Conservation (phyloP, 306 rosid species). For the Trifolium dubium region DNA sequence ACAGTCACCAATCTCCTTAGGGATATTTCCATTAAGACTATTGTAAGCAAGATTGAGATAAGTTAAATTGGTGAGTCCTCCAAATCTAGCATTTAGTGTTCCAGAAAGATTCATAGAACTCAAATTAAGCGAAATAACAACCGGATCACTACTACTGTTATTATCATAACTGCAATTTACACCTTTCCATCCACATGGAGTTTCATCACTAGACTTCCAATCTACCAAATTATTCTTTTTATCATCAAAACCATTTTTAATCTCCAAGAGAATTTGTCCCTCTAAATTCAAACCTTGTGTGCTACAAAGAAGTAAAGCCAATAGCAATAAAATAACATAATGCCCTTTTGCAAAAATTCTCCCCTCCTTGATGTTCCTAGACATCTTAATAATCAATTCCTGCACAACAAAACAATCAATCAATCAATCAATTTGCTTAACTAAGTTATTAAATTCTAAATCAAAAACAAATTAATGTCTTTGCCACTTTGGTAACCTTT, state of each 20-base stretch:
- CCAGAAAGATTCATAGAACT: constrained; percentile 73
- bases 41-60: constrained; percentile 68
- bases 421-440: constrained; percentile 24
- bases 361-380: constrained; percentile 46
- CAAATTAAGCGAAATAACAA: constrained; percentile 65
- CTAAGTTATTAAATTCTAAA: neutral
- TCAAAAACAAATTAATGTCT: neutral
- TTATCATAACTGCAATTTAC: constrained; percentile 60
- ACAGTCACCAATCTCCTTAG: constrained; percentile 79
- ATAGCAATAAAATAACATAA: constrained; percentile 51
- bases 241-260: constrained; percentile 65
- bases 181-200: constrained; percentile 86
- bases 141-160: constrained; percentile 41
- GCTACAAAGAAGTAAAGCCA: constrained; percentile 52
- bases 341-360: constrained; percentile 49
- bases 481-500: neutral
- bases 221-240: constrained; percentile 45
- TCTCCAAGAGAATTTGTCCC: constrained; percentile 67
- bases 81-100: constrained; percentile 57
- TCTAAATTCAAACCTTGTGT: constrained; percentile 79
- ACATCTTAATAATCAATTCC: constrained; percentile 65
- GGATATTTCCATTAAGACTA: constrained; percentile 61
- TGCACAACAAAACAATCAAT: constrained; percentile 44
- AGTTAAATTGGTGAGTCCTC: constrained; percentile 62
- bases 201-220: constrained; percentile 73